Evolutionary conservation across 1,139 yeast genomes (phyloP).

Genomic region (Zygosaccharomyces pseudobailii): DNA sequence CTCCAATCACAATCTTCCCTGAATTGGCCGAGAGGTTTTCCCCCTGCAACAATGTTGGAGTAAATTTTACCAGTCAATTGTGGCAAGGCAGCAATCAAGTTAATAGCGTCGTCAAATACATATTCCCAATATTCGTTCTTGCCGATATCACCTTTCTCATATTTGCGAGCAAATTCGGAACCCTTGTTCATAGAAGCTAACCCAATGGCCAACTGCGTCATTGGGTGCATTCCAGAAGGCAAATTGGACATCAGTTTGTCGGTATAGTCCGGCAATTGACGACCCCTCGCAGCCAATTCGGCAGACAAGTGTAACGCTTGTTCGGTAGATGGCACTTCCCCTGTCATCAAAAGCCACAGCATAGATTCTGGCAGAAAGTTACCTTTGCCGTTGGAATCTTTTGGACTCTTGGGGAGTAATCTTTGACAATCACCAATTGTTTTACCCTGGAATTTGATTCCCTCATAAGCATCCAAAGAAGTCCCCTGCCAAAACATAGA

Average conservation of each 20-base stretch:
- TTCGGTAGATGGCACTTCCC: slow-evolving; percentile 74
- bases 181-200: slow-evolving; percentile 87
- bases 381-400: slow-evolving; percentile 35
- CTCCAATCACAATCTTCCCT: slow-evolving; percentile 78
- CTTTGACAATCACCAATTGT: slow-evolving; percentile 50
- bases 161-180: slow-evolving; percentile 86
- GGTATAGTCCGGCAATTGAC: slow-evolving; percentile 75
- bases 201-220: slow-evolving; percentile 95
- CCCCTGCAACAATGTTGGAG: slow-evolving; percentile 84
- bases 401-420: slow-evolving; percentile 39
- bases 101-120: slow-evolving; percentile 85
- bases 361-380: slow-evolving; percentile 82
- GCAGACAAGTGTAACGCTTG: slow-evolving; percentile 73
- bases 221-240: slow-evolving; percentile 88
- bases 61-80: slow-evolving; percentile 90
- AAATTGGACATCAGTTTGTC: slow-evolving; percentile 75
- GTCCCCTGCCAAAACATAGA: slow-evolving; percentile 54
- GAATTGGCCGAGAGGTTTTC: slow-evolving; percentile 63
- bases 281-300: slow-evolving; percentile 82
- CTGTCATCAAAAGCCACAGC: slow-evolving; percentile 88
- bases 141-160: slow-evolving; percentile 73
- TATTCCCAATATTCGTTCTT: slow-evolving; percentile 89
- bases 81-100: slow-evolving; percentile 87
- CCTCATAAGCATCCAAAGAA: slow-evolving; percentile 47
- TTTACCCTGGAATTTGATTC: slow-evolving; percentile 51